These are phyloP conservation scores for Kwoniella europaea DNA, from an alignment of 768 basidiomycete species.

Conservation along the genomic window DNA sequence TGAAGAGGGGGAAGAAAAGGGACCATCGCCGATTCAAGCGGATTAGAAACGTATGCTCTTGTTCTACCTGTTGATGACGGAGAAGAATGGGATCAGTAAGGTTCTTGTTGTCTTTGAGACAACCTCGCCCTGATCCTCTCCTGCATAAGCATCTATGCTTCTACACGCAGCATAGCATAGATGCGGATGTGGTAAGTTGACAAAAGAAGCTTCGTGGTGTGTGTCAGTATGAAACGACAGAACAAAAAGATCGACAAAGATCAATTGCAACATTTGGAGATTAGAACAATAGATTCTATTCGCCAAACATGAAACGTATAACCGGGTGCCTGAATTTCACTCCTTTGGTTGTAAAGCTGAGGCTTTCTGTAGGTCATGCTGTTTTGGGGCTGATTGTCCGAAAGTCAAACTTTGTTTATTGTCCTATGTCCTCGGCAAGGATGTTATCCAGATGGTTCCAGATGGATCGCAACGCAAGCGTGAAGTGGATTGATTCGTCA, in stretches of 20 bases:
- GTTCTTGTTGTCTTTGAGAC: not conserved
- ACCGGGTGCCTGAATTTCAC: conserved; percentile 13
- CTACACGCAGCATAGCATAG: too few species aligned
- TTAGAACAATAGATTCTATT: conserved; percentile 7
- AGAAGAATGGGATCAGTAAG: not conserved
- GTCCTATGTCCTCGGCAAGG: not conserved
- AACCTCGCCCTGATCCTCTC: not conserved
- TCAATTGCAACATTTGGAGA: not conserved
- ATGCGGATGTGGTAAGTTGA: not conserved
- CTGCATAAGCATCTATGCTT: too few species aligned
- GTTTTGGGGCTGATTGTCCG: not conserved
- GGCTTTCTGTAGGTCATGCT: not conserved
- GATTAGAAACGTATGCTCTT: not conserved
- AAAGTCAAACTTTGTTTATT: not conserved
- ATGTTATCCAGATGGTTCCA: too few species aligned
- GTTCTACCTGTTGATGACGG: not conserved
- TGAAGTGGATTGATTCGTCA: too few species aligned
- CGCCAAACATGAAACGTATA: conserved; percentile 2
- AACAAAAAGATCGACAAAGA: conserved; percentile 9
- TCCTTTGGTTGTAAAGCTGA: not conserved
- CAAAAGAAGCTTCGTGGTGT: not conserved
- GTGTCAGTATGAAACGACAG: not conserved
- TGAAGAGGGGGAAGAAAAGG: not conserved
- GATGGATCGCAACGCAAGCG: not conserved
- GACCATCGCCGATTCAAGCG: not conserved